Conservation (phyloP, 495 filamentous ascomycete genomes). For the Lasiosphaeria miniovina region DNA sequence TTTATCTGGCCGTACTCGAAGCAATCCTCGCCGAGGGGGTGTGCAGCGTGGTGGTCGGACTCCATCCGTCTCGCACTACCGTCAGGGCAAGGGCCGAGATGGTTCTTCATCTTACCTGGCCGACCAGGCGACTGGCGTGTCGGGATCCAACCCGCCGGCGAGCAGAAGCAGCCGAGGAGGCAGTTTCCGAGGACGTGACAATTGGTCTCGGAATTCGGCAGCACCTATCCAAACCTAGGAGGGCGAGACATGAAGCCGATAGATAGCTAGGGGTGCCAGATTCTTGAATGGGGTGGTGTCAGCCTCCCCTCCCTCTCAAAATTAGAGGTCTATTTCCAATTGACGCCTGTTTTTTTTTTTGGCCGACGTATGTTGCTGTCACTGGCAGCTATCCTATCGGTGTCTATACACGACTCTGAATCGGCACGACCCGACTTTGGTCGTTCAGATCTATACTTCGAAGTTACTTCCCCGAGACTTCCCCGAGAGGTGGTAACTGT, state of each 20-base stretch:
- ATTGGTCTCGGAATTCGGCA: conserved; percentile 28
- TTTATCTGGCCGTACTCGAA: conserved; percentile 38
- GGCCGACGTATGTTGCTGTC: no score
- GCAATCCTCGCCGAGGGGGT: conserved; percentile 47
- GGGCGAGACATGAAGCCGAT: neutral
- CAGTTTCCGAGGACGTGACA: conserved; percentile 27
- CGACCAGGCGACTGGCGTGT: conserved; percentile 22
- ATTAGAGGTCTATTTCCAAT: no score
- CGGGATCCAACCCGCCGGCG: conserved; percentile 12
- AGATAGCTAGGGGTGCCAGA: no score
- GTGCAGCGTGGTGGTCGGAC: conserved; percentile 26
- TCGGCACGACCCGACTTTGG: neutral
- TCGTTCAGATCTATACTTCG: neutral
- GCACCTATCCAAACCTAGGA: conserved; percentile 26
- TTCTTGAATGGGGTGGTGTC: neutral
- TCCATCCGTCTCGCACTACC: conserved; percentile 21
- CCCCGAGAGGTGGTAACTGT: conserved; percentile 10
- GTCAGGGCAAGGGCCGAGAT: conserved; percentile 24
- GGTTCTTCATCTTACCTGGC: conserved; percentile 15
- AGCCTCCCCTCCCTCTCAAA: neutral
- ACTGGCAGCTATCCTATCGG: neutral
- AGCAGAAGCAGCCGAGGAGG: conserved; percentile 21
- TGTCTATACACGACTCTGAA: conserved; percentile 1
- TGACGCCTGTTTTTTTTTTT: no score
- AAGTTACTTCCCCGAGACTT: conserved; percentile 10